These are phyloP conservation scores for Calycina herbarum DNA, from an alignment of 2,329 filamentous ascomycete species.

Conservation along the genomic window DNA sequence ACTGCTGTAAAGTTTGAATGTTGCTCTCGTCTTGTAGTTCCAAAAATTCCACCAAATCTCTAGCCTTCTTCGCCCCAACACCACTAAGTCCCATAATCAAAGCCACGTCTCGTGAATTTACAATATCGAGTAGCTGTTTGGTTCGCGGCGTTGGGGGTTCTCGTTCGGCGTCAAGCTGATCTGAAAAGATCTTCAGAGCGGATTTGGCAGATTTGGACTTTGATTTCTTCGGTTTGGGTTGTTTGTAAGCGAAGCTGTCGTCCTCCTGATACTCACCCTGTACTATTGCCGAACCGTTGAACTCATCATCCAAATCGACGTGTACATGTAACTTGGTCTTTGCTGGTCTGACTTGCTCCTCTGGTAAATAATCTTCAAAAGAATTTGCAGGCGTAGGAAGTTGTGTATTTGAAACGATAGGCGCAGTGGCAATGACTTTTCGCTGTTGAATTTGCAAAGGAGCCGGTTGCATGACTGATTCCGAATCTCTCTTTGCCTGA, in stretches of 20 bases:
- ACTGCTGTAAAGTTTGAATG: constrained; percentile 51
- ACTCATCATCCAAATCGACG: constrained; percentile 38
- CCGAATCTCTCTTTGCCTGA: constrained; percentile 38
- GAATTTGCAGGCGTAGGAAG: constrained; percentile 28
- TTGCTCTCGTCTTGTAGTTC: constrained; percentile 45
- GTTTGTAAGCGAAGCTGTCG: constrained; percentile 35
- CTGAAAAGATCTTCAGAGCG: constrained; percentile 30
- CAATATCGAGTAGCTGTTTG: constrained; percentile 63
- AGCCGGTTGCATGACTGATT: constrained; percentile 15
- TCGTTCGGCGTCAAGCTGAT: constrained; percentile 45
- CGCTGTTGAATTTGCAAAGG: constrained; percentile 18
- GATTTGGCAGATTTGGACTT: constrained; percentile 39
- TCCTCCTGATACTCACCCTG: constrained; percentile 44
- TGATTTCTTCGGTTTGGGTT: constrained; percentile 33
- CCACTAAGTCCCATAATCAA: constrained; percentile 68
- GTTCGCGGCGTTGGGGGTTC: constrained; percentile 47
- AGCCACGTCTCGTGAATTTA: constrained; percentile 69
- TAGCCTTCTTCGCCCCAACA: constrained; percentile 71
- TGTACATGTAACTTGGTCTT: constrained; percentile 26
- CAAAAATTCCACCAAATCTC: constrained; percentile 58
- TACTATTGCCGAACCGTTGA: constrained; percentile 34
- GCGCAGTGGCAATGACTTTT: constrained; percentile 27
- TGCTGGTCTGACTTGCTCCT: constrained; percentile 26
- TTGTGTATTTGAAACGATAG: constrained; percentile 23
- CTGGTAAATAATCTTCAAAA: constrained; percentile 22